Conservation (phyloP, 352 stramenopile genomes). For the Phytophthora fragariaefolia region DNA sequence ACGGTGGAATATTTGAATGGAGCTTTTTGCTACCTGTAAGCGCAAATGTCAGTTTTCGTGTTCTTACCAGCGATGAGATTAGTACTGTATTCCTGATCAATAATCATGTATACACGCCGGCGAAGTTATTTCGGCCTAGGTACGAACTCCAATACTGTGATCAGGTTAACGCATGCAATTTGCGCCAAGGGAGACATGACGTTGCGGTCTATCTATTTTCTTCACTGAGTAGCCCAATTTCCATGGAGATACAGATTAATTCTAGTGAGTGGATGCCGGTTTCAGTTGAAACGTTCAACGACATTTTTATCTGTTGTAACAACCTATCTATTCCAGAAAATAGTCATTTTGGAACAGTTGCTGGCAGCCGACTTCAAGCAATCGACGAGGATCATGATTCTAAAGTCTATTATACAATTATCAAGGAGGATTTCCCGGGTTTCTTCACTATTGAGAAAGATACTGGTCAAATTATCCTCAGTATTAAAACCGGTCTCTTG, state of each 20-base stretch:
- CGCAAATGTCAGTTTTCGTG: constrained; percentile 11
- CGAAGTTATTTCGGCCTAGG: constrained; percentile 16
- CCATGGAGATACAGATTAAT: constrained; percentile 23
- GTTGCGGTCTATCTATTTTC: constrained; percentile 25
- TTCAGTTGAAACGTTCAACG: constrained; percentile 17
- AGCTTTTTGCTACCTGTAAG: constrained; percentile 26
- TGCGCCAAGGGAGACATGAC: constrained; percentile 23
- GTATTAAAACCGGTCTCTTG: constrained; percentile 7
- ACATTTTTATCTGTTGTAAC: constrained; percentile 2
- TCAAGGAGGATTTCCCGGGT: constrained; percentile 16
- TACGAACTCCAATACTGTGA: constrained; percentile 23
- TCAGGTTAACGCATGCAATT: constrained; percentile 7
- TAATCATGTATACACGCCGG: not conserved
- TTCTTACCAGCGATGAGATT: constrained; percentile 11
- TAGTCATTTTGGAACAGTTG: constrained; percentile 12
- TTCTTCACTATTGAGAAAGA: constrained; percentile 22
- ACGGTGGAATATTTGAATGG: constrained; percentile 21
- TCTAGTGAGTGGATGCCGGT: constrained; percentile 16
- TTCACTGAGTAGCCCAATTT: constrained; percentile 8
- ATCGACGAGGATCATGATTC: constrained; percentile 30
- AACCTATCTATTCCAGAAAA: constrained; percentile 29
- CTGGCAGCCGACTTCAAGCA: constrained; percentile 19
- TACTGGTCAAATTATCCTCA: constrained; percentile 23
- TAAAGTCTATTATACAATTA: constrained; percentile 21
- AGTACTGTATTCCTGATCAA: constrained; percentile 23